Evolutionary conservation across 2,329 filamentous ascomycete species (phyloP).

Genomic region (Sphaerulina populicola): DNA sequence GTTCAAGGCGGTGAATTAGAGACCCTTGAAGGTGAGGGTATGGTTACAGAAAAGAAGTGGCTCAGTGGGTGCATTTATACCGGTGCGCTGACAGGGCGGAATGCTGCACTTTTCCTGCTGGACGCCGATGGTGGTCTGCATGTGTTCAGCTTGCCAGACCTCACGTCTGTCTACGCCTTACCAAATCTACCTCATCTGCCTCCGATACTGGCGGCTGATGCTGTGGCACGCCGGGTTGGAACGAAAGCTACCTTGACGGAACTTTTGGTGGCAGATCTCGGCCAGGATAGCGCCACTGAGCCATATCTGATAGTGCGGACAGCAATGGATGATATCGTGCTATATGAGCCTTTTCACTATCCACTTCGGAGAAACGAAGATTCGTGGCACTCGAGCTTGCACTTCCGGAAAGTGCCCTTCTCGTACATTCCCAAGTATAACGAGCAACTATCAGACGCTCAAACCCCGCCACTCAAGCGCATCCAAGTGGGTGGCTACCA

Average conservation of each 20-base stretch:
- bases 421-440: slow-evolving; percentile 54
- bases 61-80: slow-evolving; percentile 73
- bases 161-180: slow-evolving; percentile 65
- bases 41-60: slow-evolving; percentile 66
- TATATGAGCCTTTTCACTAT: slow-evolving; percentile 72
- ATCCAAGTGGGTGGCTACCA: slow-evolving; percentile 67
- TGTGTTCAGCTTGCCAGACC: slow-evolving; percentile 68
- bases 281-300: slow-evolving; percentile 59
- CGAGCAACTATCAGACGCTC: slow-evolving; percentile 38
- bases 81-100: slow-evolving; percentile 47
- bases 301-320: slow-evolving; percentile 80
- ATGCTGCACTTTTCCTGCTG: slow-evolving; percentile 67
- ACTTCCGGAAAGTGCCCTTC: slow-evolving; percentile 69
- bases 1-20: slow-evolving; percentile 64
- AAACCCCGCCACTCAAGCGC: slow-evolving; percentile 46
- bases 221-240: slow-evolving; percentile 59
- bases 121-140: slow-evolving; percentile 61
- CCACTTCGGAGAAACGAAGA: slow-evolving; percentile 1
- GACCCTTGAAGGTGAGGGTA: slow-evolving; percentile 46
- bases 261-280: slow-evolving; percentile 74
- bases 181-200: slow-evolving; percentile 73
- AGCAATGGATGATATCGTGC: slow-evolving; percentile 68
- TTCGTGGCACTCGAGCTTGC: slow-evolving; percentile 50
- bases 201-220: slow-evolving; percentile 64
- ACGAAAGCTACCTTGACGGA: slow-evolving; percentile 68